Evolutionary conservation across 441 rosid genomes (phyloP), one percentile per base, ranked within the genome.

Genomic region (Dalechampia spathulata): DNA sequence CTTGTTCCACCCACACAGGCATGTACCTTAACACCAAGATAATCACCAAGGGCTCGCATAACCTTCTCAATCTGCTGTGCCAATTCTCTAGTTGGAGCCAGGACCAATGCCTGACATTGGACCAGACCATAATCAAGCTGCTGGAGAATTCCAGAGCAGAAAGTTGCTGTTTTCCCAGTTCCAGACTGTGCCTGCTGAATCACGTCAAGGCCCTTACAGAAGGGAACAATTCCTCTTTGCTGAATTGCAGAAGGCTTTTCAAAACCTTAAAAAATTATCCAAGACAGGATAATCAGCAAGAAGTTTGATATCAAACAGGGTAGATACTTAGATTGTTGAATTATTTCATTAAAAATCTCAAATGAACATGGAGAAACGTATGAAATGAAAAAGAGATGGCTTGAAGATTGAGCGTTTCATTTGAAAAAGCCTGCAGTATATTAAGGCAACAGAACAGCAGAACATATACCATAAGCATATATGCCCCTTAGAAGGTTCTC

Each of bases 31-130:
- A 83, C 93, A 36, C 90, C 83, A 51, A 87, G 83, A 66, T 76
- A 85, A 65, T 88, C 96, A 14, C 96, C 96, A 14, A 88, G 75
- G 15, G 95, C 92, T 30, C 91, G 75, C 92, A 87, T 87, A 58
- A 87, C 95, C 78, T 83, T 87, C 75, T 87, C 95, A 71, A 84
- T 87, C 68, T 87, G 95, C 45, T 84, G 91, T 6, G 91, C 95
- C 38, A 87, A 77, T 62, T 87, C 89, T 55, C 92, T 66, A 41
- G 95, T 87, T 1, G 95, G 95, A 13, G 95, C 91, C 65, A 87
- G 56, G 44, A 87, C 91, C 67, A 87, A 63, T 4, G 92, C 85
- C 50, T 87, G 92, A 65, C 95, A 87, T 60, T 84, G 79, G 37
- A 84, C 86, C n/a, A 77, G 55, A 48, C 60, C 58, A 52, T 75